phyloP scores from a whole-genome alignment of 768 basidiomycete species.

The Termitomyces sp. region DNA sequence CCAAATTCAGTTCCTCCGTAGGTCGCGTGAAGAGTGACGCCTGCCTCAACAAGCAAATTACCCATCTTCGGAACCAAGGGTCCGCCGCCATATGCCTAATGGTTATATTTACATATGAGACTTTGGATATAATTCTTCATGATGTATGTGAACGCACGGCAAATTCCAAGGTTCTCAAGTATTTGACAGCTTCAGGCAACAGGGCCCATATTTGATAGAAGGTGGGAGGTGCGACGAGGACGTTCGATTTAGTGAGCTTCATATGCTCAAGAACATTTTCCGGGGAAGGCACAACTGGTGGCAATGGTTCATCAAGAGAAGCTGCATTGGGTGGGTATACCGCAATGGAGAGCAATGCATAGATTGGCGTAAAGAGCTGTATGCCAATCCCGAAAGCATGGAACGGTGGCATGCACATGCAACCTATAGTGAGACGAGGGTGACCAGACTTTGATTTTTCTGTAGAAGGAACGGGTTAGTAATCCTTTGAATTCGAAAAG shows the following conservation, averaged over 20 bases:
- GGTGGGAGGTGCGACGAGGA: slow-evolving; percentile 30
- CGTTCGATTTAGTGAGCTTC: slow-evolving; percentile 20
- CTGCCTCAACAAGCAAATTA: slow-evolving; percentile 6
- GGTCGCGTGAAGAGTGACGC: slow-evolving; percentile 6
- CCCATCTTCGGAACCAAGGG: slow-evolving; percentile 10
- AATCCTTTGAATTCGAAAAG: not conserved
- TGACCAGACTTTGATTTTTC: not conserved
- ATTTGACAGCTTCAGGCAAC: slow-evolving; percentile 17
- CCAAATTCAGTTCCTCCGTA: slow-evolving; percentile 17
- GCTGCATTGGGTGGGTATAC: slow-evolving; percentile 28
- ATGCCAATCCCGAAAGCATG: slow-evolving; percentile 28
- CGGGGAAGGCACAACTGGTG: slow-evolving; percentile 34
- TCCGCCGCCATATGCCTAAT: slow-evolving; percentile 12
- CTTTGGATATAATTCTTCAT: not conserved
- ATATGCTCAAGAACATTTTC: slow-evolving; percentile 34
- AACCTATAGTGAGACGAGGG: not conserved
- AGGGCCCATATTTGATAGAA: slow-evolving; percentile 35
- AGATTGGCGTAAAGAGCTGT: slow-evolving; percentile 27
- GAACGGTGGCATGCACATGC: slow-evolving; percentile 30
- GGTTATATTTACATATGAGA: not conserved
- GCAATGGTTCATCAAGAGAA: slow-evolving; percentile 10
- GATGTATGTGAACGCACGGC: slow-evolving; percentile 2
- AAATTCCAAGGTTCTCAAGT: slow-evolving; percentile 8
- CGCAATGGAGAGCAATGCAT: slow-evolving; percentile 16
- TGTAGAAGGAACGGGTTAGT: not conserved